These are phyloP conservation scores for Penicillium occitanis DNA, from an alignment of 2,329 filamentous ascomycete genomes.

Conservation along the genomic window DNA sequence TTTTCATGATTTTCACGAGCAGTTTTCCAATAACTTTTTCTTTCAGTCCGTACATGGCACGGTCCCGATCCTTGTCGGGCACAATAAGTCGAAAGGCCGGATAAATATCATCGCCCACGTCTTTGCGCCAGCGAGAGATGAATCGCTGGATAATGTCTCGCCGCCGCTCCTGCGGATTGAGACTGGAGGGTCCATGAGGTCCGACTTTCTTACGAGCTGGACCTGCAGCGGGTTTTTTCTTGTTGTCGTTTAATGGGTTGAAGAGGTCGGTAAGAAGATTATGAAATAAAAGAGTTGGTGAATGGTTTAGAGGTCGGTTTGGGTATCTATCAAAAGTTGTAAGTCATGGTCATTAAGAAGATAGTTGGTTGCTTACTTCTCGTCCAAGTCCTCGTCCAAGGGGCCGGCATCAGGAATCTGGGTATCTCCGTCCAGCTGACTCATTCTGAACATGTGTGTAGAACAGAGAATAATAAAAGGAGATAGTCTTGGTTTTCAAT, in stretches of 20 bases:
- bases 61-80: constrained; percentile 87
- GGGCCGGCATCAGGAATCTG: constrained; percentile 19
- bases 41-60: constrained; percentile 90
- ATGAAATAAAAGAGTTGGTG: constrained; percentile 77
- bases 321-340: constrained; percentile 62
- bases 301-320: constrained; percentile 76
- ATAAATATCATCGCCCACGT: constrained; percentile 90
- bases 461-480: not conserved
- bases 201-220: constrained; percentile 58
- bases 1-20: constrained; percentile 88
- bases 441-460: not conserved
- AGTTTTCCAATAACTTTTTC: constrained; percentile 88
- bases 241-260: constrained; percentile 75
- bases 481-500: not conserved
- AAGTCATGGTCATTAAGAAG: not conserved
- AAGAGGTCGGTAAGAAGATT: constrained; percentile 76
- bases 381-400: constrained; percentile 46
- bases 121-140: constrained; percentile 79
- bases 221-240: constrained; percentile 62
- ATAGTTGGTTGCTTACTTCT: constrained; percentile 40
- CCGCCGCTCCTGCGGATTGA: constrained; percentile 73
- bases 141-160: constrained; percentile 81
- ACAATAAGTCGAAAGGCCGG: constrained; percentile 88
- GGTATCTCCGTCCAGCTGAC: not conserved
- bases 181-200: constrained; percentile 55